Percentiles rank a stretch among this genome's conserved stretches.
These are phyloP conservation scores for Bifiguratus adelaidae DNA, from an alignment of 192 early-diverging fungal species.

Conservation along the genomic window DNA sequence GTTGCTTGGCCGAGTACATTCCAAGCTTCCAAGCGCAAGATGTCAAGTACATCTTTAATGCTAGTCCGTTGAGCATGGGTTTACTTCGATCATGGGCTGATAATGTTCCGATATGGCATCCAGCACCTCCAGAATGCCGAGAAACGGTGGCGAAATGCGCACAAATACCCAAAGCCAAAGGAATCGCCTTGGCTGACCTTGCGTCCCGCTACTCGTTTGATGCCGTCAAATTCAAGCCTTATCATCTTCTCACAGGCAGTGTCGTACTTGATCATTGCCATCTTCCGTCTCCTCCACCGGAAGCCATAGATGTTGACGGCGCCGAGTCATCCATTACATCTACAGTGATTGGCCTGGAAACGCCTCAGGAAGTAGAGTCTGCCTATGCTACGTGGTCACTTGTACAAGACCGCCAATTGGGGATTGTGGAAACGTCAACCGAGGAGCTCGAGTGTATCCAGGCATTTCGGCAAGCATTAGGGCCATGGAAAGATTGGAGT, in stretches of 20 bases:
- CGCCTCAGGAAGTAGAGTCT: slow-evolving; percentile 30
- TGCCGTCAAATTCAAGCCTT: no score
- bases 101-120: slow-evolving; percentile 52
- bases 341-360: slow-evolving; percentile 37
- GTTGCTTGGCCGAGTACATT: slow-evolving; percentile 33
- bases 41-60: slow-evolving; percentile 48
- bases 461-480: slow-evolving; percentile 19
- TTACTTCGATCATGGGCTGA: slow-evolving; percentile 39
- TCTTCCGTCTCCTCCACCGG: no score
- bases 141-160: slow-evolving; percentile 34
- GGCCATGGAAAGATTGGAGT: slow-evolving; percentile 22
- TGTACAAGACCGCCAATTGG: slow-evolving; percentile 11
- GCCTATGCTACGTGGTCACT: slow-evolving; percentile 21
- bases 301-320: slow-evolving; percentile 16
- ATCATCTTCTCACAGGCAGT: no score
- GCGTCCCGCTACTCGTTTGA: slow-evolving; percentile 34
- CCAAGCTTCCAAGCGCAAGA: slow-evolving; percentile 38
- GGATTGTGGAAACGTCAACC: slow-evolving; percentile 1
- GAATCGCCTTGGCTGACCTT: slow-evolving; percentile 37
- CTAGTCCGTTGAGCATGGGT: slow-evolving; percentile 65
- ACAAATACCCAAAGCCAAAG: slow-evolving; percentile 17
- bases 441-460: slow-evolving; percentile 14
- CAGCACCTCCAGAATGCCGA: slow-evolving; percentile 38
- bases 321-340: no score
- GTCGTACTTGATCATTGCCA: no score